Conservation (phyloP, 2,329 filamentous ascomycete genomes). For the Venturia pyrina region DNA sequence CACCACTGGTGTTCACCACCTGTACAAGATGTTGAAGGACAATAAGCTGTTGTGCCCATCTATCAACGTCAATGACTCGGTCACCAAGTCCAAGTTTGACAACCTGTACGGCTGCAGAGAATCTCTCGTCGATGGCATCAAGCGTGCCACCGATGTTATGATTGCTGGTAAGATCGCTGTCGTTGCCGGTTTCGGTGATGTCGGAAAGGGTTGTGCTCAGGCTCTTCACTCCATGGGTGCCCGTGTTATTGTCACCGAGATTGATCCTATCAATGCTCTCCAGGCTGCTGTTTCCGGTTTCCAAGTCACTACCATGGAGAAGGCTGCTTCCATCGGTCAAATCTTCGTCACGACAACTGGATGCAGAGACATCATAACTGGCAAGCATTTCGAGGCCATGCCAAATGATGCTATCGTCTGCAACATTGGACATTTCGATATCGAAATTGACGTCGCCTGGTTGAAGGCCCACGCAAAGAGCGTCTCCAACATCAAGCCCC, state of each 20-base stretch:
- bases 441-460: constrained; percentile 99
- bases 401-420: constrained; percentile 96
- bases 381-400: constrained; percentile 90
- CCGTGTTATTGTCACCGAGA: constrained; percentile 89
- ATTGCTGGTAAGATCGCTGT: constrained; percentile 98
- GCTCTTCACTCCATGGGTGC: constrained; percentile 96
- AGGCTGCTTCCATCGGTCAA: constrained; percentile 78
- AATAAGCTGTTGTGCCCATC: constrained; percentile 79
- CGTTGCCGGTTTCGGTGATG: constrained; percentile 96
- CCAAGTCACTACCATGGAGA: constrained; percentile 97
- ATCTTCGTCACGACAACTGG: constrained; percentile 99
- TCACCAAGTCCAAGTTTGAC: constrained; percentile 99
- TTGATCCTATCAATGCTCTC: constrained; percentile 99
- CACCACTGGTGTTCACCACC: constrained; percentile 98
- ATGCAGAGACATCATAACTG: constrained; percentile 94
- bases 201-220: constrained; percentile 96
- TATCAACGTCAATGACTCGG: constrained; percentile 98
- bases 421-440: constrained; percentile 99
- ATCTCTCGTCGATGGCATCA: constrained; percentile 98
- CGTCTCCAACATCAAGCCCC: constrained; percentile 98
- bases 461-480: constrained; percentile 92
- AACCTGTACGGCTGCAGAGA: constrained; percentile 99
- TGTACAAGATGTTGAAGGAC: constrained; percentile 88
- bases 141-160: constrained; percentile 99
- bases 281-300: constrained; percentile 96